Conservation (phyloP, 108 stramenopile genomes). For the Cyclotella distinguenda region DNA sequence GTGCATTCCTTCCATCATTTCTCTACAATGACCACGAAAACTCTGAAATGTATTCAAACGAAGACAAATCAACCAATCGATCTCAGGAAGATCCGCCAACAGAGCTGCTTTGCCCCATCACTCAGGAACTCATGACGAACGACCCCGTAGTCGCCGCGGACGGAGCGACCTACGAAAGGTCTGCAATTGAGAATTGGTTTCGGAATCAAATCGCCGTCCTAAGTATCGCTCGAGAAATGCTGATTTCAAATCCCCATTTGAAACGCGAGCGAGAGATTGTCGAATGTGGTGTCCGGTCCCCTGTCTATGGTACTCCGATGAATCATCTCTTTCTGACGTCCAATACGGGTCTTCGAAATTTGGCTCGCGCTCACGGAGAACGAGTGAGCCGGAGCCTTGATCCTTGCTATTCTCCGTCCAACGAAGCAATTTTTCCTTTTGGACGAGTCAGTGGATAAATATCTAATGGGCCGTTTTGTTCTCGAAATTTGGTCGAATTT, state of each 20-base stretch:
- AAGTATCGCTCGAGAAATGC: constrained; percentile 9
- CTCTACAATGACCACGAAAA: constrained; percentile 18
- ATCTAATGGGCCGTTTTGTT: too few relatives aligned
- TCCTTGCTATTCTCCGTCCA: not conserved
- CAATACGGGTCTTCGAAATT: constrained; percentile 27
- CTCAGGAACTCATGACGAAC: constrained; percentile 52
- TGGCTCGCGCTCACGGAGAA: constrained; percentile 24
- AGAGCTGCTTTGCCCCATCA: constrained; percentile 65
- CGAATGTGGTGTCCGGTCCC: constrained; percentile 19
- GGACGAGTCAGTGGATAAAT: not conserved
- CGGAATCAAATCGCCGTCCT: constrained; percentile 1
- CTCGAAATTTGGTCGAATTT: not conserved
- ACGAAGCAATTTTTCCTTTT: not conserved
- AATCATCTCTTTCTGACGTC: constrained; percentile 18
- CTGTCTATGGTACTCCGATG: constrained; percentile 17
- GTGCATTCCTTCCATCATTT: constrained; percentile 30
- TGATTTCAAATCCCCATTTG: constrained; percentile 15
- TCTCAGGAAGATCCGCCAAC: constrained; percentile 15
- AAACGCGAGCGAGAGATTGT: constrained; percentile 9
- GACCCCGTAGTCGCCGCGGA: constrained; percentile 81
- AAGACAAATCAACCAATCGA: not conserved
- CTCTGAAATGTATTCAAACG: not conserved
- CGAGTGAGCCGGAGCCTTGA: not conserved
- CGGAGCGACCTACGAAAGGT: constrained; percentile 78
- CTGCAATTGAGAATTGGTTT: constrained; percentile 65